Evolutionary conservation across 345 rosid genomes (phyloP), one percentile per base, ranked within the genome.

Genomic region (Heritiera fomes): DNA sequence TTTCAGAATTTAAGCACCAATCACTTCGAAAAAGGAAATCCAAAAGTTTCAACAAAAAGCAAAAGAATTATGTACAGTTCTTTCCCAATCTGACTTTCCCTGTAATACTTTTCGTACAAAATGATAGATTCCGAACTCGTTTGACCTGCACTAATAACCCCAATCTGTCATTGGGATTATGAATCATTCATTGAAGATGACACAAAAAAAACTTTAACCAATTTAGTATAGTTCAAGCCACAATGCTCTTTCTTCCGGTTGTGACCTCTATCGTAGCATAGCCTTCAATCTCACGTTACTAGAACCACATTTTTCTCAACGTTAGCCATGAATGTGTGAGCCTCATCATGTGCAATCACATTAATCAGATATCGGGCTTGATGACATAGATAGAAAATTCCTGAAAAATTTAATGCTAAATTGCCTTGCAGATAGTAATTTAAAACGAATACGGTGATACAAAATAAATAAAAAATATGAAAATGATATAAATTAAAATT

Each of bases 211-310:
- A 8, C 53, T 11, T 50, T 50, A 53, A 53, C 58, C 58, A 15
- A 14, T 52, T 34, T 34, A 53, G 58, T 15, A 7, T 43, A 20
- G 34, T n/a, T 46, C 58, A 18, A 45, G 53, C 53, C 14, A 7
- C 30, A 41, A 65, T 14, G 23, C 32, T 46, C 40, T 23, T 23
- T 2, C 30, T 45, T 10, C 52, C 47, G 46, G 0, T 5, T 41
- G 6, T 41, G 43, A 41, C 75, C n/a, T 10, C 41, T 32, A 71
- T 9, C 56, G 18, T 9, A 68, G 32, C 55, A 69, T 49, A 71
- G 7, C 59, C 75, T 52, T 50, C 20, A 47, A 32, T 52, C 61
- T 28, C 45, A 71, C 75, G 75, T 52, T 30, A 47, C 23, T n/a
- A 1, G 4, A 12, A 2, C 34, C 32, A 12, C 18, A 34, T 3